Base-by-base conservation (phyloP, 805 yeast genomes). In the Candida gorgasii region DNA sequence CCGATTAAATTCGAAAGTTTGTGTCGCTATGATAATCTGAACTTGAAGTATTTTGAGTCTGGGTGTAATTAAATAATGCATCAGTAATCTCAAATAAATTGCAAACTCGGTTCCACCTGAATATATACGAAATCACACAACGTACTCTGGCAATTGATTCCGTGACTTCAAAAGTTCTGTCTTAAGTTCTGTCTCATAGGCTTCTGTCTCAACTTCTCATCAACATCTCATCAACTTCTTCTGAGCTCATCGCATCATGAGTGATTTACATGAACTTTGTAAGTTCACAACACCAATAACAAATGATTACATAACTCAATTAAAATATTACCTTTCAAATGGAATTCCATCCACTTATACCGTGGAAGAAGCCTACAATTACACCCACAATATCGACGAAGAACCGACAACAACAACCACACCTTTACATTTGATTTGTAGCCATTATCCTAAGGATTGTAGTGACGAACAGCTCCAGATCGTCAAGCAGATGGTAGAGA, bases 331-430 rank as follows among this genome's bases (percentile, higher is more conserved):
- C 49, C 63, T 87, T 46, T 65, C 71, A 35, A 70, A 71, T 18
- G 95, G 95, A 1, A 79, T 88, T 11, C 95, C 96, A 5, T 77
- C 95, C 1, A 88, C 95, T 0, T 85, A 87, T 48, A 87, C 95
- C 0, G 59, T 83, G 8, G 93, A 86, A 60, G 95, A 87, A 56
- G 86, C 82, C 6, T 74, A 77, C 36, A 79, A 80, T 39, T 82
- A 63, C 52, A 77, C 73, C 37, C 62, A 75, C 26, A 47, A 76
- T 36, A 64, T 66, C 12, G 71, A 65, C 28, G 60, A 55, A 37
- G 65, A 61, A 30, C 61, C 67, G 2, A 33, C 44, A 12, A 84
- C 86, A 14, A 86, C 86, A 13, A 87, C 95, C 2, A 87, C 95
- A 0, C 95, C 95, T 11, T 65, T 88, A 49, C 96, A 89, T 60